Evolutionary conservation across 2,329 filamentous ascomycete species (phyloP), one percentile per base, ranked within the genome.

Genomic region (Pseudogymnoascus destructans): DNA sequence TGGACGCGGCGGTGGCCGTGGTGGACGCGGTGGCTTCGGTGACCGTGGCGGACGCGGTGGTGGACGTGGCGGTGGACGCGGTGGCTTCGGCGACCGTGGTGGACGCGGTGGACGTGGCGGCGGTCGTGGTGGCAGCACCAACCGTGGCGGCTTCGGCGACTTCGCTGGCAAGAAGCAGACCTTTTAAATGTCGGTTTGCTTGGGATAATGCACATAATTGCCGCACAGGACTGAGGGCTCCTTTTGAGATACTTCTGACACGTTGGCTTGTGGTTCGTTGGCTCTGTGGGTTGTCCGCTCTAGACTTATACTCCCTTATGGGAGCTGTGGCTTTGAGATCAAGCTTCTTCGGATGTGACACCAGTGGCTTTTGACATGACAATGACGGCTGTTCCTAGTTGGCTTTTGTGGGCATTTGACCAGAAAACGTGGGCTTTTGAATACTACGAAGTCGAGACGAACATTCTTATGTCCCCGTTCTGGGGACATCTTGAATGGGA

Each of bases 111-210:
- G 72, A 55, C 62, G 67, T 52, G 64, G 67, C 30, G 60, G 60
- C 23, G 67, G 66, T 33, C 66, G 66, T 64, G 64, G 64, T 54
- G 67, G 65, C 55, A 73, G 70, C 66, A 77, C 74, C 64, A 77
- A 74, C 67, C 73, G 74, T 63, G 77, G 77, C 55, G 80, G 80
- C 67, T 80, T 81, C 68, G 77, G 77, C 58, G 78, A 80, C 69
- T 81, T 81, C 74, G 69, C 75, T 66, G 79, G 79, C 68, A 73
- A 74, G 68, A 80, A 80, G 73, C 72, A 76, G 67, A 75, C 74
- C 64, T 79, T 78, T 6, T 59, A 35, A 56, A 57, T 68, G 54
- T 49, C 23, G 15, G 21, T 38, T 10, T 56, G 25, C 13, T 46
- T 15, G n/a, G 15, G 35, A 42, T 27, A 30, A 56, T 56, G 54